Percentiles rank a stretch among this genome's conserved stretches.
These are phyloP conservation scores for Euphorbia tirucalli DNA, from an alignment of 345 rosid genomes.

Conservation along the genomic window DNA sequence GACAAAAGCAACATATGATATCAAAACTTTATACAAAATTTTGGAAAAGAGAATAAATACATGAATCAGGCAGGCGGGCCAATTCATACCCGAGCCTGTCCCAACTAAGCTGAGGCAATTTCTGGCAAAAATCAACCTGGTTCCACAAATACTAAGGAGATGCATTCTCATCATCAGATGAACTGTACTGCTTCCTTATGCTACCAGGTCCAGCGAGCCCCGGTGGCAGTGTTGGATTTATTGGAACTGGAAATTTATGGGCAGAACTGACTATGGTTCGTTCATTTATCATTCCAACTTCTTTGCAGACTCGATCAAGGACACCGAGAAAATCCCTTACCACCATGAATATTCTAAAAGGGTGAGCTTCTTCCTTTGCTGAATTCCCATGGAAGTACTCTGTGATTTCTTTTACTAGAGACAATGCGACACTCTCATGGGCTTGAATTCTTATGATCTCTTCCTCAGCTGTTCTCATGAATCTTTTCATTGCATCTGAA, in stretches of 20 bases:
- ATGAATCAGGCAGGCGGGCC: constrained; percentile 26
- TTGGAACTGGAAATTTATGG: constrained; percentile 55
- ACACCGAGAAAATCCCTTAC: constrained; percentile 84
- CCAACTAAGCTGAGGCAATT: constrained; percentile 18
- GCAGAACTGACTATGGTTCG: constrained; percentile 80
- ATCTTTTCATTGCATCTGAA: constrained; percentile 66
- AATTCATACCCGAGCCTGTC: constrained; percentile 24
- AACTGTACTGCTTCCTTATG: constrained; percentile 38
- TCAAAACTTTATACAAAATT: constrained; percentile 50
- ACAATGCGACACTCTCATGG: constrained; percentile 78
- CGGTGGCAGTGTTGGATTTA: constrained; percentile 37
- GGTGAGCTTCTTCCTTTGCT: constrained; percentile 98
- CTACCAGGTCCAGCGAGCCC: constrained; percentile 8
- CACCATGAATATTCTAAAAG: constrained; percentile 95
- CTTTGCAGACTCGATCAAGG: constrained; percentile 93
- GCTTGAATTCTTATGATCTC: constrained; percentile 88
- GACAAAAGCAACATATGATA: constrained; percentile 34
- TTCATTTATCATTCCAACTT: constrained; percentile 87
- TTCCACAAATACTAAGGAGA: constrained; percentile 38
- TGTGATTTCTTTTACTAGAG: constrained; percentile 90
- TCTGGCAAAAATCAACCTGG: constrained; percentile 15
- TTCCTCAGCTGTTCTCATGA: constrained; percentile 65
- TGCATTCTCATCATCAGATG: constrained; percentile 56
- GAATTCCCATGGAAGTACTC: constrained; percentile 99
- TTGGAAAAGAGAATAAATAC: constrained; percentile 32